These are phyloP conservation scores for Candida glucosophila DNA, from an alignment of 1,139 yeast species.

Conservation along the genomic window DNA sequence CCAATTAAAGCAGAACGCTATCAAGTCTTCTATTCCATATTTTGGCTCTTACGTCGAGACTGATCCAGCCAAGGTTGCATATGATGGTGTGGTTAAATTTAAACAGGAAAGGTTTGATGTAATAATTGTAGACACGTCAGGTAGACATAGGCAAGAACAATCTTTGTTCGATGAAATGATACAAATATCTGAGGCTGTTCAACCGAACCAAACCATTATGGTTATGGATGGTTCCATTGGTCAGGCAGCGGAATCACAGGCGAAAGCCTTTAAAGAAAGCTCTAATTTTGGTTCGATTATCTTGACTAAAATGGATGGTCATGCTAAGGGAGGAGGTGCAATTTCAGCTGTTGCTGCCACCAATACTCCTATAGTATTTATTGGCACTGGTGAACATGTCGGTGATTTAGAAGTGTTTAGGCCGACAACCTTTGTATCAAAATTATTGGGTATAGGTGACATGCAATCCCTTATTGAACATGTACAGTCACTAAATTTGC, in stretches of 20 bases:
- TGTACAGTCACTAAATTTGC: slow-evolving; percentile 79
- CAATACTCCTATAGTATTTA: slow-evolving; percentile 89
- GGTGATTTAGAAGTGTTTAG: slow-evolving; percentile 89
- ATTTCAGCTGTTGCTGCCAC: slow-evolving; percentile 98
- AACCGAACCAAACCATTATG: slow-evolving; percentile 93
- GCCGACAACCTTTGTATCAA: slow-evolving; percentile 82
- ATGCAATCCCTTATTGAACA: slow-evolving; percentile 91
- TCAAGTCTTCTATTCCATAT: slow-evolving; percentile 88
- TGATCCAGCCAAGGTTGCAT: slow-evolving; percentile 88
- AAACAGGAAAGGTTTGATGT: slow-evolving; percentile 87
- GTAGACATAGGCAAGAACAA: slow-evolving; percentile 94
- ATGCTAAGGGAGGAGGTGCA: slow-evolving; percentile 99
- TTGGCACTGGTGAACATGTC: slow-evolving; percentile 97
- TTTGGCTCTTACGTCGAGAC: slow-evolving; percentile 94
- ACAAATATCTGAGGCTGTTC: slow-evolving; percentile 77
- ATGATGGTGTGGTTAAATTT: slow-evolving; percentile 87
- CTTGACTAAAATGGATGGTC: slow-evolving; percentile 96
- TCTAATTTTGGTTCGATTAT: slow-evolving; percentile 93
- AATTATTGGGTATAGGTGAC: slow-evolving; percentile 91
- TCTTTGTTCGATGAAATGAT: slow-evolving; percentile 92
- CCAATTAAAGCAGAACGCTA: slow-evolving; percentile 94
- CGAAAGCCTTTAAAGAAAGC: slow-evolving; percentile 87
- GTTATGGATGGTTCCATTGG: slow-evolving; percentile 97
- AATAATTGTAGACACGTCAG: slow-evolving; percentile 95
- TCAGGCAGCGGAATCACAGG: slow-evolving; percentile 95